phyloP scores from a whole-genome alignment of 2,329 filamentous ascomycete species.

The Talaromyces sp. region DNA sequence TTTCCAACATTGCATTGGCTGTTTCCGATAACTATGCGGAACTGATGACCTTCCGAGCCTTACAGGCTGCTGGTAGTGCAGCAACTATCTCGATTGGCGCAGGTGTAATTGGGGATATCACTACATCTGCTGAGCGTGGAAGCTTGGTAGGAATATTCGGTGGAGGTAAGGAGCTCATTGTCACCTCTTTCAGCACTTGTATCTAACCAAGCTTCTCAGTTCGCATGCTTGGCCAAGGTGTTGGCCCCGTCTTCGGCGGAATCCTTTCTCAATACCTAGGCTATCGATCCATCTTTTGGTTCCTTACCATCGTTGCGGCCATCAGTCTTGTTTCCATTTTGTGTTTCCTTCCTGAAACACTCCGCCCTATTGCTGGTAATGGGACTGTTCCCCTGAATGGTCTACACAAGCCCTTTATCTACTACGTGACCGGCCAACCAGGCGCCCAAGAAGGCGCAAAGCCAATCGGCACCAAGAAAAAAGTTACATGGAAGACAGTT shows the following conservation, averaged over 20 bases:
- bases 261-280: constrained; percentile 38
- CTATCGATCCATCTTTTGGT: constrained; percentile 45
- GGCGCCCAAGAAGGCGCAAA: constrained; percentile 16
- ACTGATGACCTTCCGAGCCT: constrained; percentile 49
- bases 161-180: constrained; percentile 32
- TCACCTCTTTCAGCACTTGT: neutral
- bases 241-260: constrained; percentile 51
- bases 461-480: constrained; percentile 20
- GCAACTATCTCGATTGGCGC: constrained; percentile 54
- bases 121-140: constrained; percentile 41
- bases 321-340: constrained; percentile 42
- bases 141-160: constrained; percentile 43
- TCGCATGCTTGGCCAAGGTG: constrained; percentile 48
- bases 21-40: constrained; percentile 48
- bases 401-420: constrained; percentile 46
- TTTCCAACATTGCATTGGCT: constrained; percentile 51
- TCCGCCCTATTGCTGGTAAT: constrained; percentile 50
- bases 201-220: constrained; percentile 27
- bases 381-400: constrained; percentile 44
- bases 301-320: constrained; percentile 43
- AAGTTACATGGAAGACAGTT: constrained; percentile 38
- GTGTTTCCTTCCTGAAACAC: constrained; percentile 47
- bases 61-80: constrained; percentile 54
- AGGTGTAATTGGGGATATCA: constrained; percentile 48
- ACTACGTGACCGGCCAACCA: constrained; percentile 27